Evolutionary conservation across 139 green algal species (phyloP).

Genomic region (Coelastrella sp.): DNA sequence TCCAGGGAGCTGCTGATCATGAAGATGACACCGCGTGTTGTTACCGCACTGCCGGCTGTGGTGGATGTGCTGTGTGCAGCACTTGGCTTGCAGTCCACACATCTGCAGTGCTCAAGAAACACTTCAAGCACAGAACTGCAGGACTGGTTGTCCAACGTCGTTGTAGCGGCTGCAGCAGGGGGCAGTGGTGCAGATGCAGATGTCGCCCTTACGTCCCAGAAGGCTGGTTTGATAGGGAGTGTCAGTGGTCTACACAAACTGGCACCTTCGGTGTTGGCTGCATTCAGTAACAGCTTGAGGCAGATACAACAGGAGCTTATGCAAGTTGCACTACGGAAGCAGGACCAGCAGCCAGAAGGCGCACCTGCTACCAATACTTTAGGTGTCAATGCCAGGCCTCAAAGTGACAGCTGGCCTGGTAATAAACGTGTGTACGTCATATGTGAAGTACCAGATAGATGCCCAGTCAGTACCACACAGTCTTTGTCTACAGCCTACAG

Average conservation of each 20-base stretch:
- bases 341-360: background rate
- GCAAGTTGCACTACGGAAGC: background rate
- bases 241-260: background rate
- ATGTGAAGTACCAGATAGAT: no score
- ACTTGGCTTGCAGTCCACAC: background rate
- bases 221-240: background rate
- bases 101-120: background rate
- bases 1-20: no score
- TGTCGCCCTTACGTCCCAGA: no score
- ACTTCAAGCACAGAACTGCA: background rate
- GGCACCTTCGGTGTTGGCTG: background rate
- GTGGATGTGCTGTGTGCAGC: background rate
- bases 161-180: constrained; percentile 9
- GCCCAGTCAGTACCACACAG: no score
- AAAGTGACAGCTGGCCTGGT: no score
- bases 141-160: background rate
- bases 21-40: background rate
- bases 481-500: no score
- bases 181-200: background rate
- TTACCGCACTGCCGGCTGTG: background rate
- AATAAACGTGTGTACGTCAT: no score
- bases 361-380: no score
- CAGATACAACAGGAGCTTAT: background rate
- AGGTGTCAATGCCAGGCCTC: no score
- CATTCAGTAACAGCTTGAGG: background rate